Evolutionary conservation across 83 land plant genomes (phyloP), one percentile per base, ranked within the genome.

Genomic region (Picea mariana): DNA sequence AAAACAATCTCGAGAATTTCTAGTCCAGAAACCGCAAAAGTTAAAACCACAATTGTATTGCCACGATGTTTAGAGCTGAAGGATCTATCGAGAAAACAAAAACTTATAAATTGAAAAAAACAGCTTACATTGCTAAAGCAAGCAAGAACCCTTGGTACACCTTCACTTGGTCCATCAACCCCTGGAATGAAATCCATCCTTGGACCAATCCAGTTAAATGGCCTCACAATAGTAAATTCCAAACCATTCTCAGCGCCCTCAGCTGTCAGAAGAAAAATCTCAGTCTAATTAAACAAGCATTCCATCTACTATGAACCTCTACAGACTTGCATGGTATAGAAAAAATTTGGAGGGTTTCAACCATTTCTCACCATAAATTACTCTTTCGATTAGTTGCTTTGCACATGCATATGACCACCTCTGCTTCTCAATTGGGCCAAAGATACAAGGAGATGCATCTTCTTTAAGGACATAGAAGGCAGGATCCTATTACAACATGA

Each of bases 171-270:
- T 18, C 99, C 99, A 87, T 97, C 99, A 83, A 97, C 86, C 31
- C 99, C 99, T 81, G 98, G 99, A 79, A 97, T 97, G 85, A 97
- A 97, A 84, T 97, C 99, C 99, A 97, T 97, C 82, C 99, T 87
- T 7, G 99, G 99, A 26, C 99, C 99, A 88, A 97, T 97, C 99
- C 98, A 95, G 86, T 97, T 97, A 81, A 97, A 97, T n/a, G 99
- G 99, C 65, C 99, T 91, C 80, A 97, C 99, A 88, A 97, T 97
- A 20, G 98, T 95, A 81, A 97, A 97, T 82, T 97, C 96, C 49
- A 95, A 92, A 16, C 88, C 96, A 85, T 95, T 93, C 83, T 97
- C 96, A 12, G 94, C 98, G 26, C 96, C 95, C 90, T 95, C 95
- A 81, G 92, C 96, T 96, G 85, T 63, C 82, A 47, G 18, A 80